A percentile compares a stretch with the other conserved stretches of the same genome.
Evolutionary conservation across 208 protist genomes (phyloP).

Genomic region (Herpetomonas muscarum): DNA sequence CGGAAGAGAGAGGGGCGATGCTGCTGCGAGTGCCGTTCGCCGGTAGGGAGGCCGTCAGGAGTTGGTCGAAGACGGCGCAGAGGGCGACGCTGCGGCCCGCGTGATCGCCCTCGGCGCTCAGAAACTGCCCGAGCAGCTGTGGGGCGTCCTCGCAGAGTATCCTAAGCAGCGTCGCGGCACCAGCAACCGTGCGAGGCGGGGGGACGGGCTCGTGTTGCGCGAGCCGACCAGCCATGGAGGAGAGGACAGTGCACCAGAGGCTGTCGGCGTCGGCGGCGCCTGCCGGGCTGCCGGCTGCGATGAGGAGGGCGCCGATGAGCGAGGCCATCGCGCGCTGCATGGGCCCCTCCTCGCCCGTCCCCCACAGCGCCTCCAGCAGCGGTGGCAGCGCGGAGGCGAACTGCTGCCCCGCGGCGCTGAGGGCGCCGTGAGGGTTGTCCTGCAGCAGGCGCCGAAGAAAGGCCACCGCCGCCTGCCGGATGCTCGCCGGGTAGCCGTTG

Average conservation of each 20-base stretch:
- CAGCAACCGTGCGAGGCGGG: no score
- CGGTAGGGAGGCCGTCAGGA: conserved; percentile 1
- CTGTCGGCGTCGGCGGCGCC: not conserved
- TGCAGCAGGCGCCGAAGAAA: not conserved
- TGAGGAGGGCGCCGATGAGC: not conserved
- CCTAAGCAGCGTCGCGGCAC: no score
- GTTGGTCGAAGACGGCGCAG: conserved; percentile 7
- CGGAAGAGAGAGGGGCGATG: not conserved
- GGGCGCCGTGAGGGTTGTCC: not conserved
- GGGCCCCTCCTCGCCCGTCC: not conserved
- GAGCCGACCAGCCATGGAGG: not conserved
- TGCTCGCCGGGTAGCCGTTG: not conserved
- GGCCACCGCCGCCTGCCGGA: not conserved
- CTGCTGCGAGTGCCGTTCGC: not conserved
- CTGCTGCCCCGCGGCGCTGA: not conserved
- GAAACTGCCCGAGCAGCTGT: no score
- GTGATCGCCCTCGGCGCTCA: no score
- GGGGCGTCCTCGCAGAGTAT: no score
- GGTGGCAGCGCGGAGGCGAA: not conserved
- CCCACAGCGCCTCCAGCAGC: not conserved
- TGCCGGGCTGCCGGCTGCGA: no score
- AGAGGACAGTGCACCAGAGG: not conserved
- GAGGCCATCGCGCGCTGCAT: not conserved
- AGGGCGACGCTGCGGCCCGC: conserved; percentile 5
- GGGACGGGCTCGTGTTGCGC: no score